phyloP scores from a whole-genome alignment of 495 filamentous ascomycete genomes.

The Penicillium pulvis region DNA sequence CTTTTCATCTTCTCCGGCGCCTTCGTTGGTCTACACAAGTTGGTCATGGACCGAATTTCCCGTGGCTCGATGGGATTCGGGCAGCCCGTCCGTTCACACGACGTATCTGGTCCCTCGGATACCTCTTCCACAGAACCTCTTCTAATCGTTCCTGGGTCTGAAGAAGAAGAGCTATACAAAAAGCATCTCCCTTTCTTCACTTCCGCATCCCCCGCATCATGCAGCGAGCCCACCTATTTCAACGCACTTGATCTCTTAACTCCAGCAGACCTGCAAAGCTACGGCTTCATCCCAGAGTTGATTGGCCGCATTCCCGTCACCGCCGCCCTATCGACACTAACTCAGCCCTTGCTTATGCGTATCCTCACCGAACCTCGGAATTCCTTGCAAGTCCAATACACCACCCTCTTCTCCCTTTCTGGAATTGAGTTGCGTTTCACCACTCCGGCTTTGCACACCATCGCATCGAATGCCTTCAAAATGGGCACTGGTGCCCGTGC shows the following conservation, averaged over 20 bases:
- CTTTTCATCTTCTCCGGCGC: slow-evolving; percentile 95
- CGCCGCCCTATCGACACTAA: slow-evolving; percentile 78
- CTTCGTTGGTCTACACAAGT: slow-evolving; percentile 90
- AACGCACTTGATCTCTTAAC: slow-evolving; percentile 82
- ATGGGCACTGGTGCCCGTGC: slow-evolving; percentile 90
- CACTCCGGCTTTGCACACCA: slow-evolving; percentile 70
- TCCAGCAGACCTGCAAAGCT: slow-evolving; percentile 82
- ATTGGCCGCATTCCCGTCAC: slow-evolving; percentile 86
- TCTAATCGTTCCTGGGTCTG: slow-evolving; percentile 49
- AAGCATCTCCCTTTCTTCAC: slow-evolving; percentile 70
- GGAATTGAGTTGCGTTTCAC: slow-evolving; percentile 85
- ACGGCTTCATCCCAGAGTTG: slow-evolving; percentile 95
- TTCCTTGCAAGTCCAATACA: slow-evolving; percentile 82
- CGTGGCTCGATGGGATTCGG: slow-evolving; percentile 93
- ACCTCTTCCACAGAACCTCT: slow-evolving; percentile 40
- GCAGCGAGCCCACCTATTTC: slow-evolving; percentile 54
- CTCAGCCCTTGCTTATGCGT: slow-evolving; percentile 74
- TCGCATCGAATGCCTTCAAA: slow-evolving; percentile 69
- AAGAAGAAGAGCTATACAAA: slow-evolving; percentile 63
- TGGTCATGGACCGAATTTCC: slow-evolving; percentile 80
- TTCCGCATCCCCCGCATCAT: slow-evolving; percentile 35
- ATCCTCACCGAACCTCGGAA: slow-evolving; percentile 93
- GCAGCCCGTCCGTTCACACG: slow-evolving; percentile 65
- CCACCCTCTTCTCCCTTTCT: slow-evolving; percentile 78
- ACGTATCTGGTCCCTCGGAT: slow-evolving; percentile 25